These are phyloP conservation scores for Phytophthora europaea DNA, from an alignment of 352 stramenopile genomes.

Conservation along the genomic window DNA sequence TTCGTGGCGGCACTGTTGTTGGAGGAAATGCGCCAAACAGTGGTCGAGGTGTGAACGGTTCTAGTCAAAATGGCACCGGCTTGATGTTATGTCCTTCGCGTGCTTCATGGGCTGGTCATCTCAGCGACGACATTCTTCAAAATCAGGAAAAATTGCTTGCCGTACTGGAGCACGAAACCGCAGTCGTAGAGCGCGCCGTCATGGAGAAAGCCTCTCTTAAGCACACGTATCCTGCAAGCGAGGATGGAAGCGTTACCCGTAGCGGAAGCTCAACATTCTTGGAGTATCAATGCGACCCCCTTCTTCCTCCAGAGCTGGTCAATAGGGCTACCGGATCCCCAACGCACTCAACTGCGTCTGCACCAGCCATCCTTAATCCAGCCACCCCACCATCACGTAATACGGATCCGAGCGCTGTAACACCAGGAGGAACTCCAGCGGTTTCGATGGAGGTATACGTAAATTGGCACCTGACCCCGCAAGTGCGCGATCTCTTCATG, in stretches of 20 bases:
- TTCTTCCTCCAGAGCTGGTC: conserved; percentile 52
- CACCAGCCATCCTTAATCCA: conserved; percentile 5
- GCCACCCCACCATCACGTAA: not conserved
- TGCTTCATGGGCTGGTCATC: conserved; percentile 61
- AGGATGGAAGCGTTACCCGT: conserved; percentile 20
- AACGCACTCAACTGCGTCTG: conserved; percentile 14
- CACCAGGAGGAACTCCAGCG: not conserved
- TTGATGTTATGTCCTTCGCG: conserved; percentile 29
- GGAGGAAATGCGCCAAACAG: not conserved
- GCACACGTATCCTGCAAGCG: conserved; percentile 62
- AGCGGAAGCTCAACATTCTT: conserved; percentile 47
- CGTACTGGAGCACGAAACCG: conserved; percentile 83
- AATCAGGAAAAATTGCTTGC: conserved; percentile 85
- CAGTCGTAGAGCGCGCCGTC: conserved; percentile 79
- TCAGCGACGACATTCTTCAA: conserved; percentile 85
- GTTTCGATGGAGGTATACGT: conserved; percentile 45
- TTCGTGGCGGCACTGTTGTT: conserved; percentile 5
- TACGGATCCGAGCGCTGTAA: conserved; percentile 3
- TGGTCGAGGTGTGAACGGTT: conserved; percentile 4
- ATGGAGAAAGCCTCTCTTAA: conserved; percentile 86
- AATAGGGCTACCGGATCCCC: conserved; percentile 13
- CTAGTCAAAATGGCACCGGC: conserved; percentile 13
- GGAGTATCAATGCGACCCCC: conserved; percentile 73
- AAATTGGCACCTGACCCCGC: conserved; percentile 62
- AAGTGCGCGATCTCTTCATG: conserved; percentile 74